These are phyloP conservation scores for Gnaphalium uliginosum DNA, from an alignment of 129 eudicot species.

Conservation along the genomic window DNA sequence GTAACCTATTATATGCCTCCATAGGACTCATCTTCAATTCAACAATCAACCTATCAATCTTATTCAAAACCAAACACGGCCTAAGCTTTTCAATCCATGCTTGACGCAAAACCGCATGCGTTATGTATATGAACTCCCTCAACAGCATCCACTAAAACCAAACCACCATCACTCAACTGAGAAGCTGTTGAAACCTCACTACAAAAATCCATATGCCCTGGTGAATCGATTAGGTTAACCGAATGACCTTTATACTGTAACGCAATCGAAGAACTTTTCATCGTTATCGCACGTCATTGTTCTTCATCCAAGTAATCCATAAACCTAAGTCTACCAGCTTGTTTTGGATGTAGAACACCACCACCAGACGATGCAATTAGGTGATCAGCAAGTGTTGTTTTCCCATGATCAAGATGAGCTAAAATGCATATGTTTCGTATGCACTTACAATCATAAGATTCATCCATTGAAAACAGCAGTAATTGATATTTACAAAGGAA, in stretches of 20 bases:
- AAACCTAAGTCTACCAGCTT: slow-evolving; percentile 82
- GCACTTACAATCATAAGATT: slow-evolving; percentile 39
- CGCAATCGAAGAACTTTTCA: slow-evolving; percentile 89
- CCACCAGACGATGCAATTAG: slow-evolving; percentile 85
- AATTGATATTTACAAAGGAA: slow-evolving; percentile 12
- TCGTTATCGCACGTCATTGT: slow-evolving; percentile 91
- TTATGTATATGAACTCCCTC: slow-evolving; percentile 98
- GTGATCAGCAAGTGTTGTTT: slow-evolving; percentile 94
- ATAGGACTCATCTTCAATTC: slow-evolving; percentile 82
- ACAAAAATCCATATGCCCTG: slow-evolving; percentile 98
- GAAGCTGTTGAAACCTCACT: slow-evolving; percentile 99
- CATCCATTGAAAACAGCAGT: slow-evolving; percentile 34
- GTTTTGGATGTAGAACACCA: slow-evolving; percentile 85
- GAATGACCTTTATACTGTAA: slow-evolving; percentile 51
- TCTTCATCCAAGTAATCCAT: slow-evolving; percentile 96
- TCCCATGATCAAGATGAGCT: slow-evolving; percentile 98
- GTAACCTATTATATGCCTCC: slow-evolving; percentile 78
- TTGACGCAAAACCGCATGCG: slow-evolving; percentile 91
- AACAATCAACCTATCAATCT: slow-evolving; percentile 86
- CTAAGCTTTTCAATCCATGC: slow-evolving; percentile 96
- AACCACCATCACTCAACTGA: slow-evolving; percentile 86
- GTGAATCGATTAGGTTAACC: slow-evolving; percentile 84
- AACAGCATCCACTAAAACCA: slow-evolving; percentile 94
- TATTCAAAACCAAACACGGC: slow-evolving; percentile 86
- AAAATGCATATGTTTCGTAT: slow-evolving; percentile 88